Base-by-base conservation (phyloP, 2,329 filamentous ascomycete genomes). In the Fusarium foetens region DNA sequence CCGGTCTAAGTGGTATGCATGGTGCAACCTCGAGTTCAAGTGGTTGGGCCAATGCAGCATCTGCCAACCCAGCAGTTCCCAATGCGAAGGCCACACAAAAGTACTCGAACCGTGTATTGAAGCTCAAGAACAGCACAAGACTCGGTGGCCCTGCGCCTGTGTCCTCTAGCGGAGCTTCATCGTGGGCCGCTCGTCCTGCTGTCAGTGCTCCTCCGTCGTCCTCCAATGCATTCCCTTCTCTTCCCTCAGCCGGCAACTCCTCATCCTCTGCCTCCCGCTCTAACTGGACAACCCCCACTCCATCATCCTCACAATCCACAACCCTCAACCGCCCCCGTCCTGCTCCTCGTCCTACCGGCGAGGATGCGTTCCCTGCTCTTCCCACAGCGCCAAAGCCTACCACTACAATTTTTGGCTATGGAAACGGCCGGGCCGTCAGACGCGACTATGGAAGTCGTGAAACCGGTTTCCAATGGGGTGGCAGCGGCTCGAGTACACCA, bases 311-410 rank as follows among this genome's bases (percentile, higher is more conserved):
- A 77, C 83, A 73, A 36, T 68, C 76, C 14, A 66, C 76, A 23
- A 51, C 70, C 58, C 51, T 66, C 58, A 71, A 70, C 61, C 72
- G 63, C n/a, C 64, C 39, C 38, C 70, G 62, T 31, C 76, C 60
- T 21, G 52, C 66, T n/a, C 69, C 69, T 38, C 75, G 72, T 38
- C 67, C 76, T 31, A 78, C 77, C 35, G 81, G 80, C 51, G 82
- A 83, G 48, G 92, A 95, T 70, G 90, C 91, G 0, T 98, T 98
- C 81, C 95, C 95, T 0, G 91, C 94, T 3, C 86, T 98, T 2
- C 95, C 95, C 0, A 86, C 90, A 0, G 94, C 94, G 3, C 88
- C 93, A 1, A 98, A 91, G 76, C 88, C 88, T 6, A 84, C 84
- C 45, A 90, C 88, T 3, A 89, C 88, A 1, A 89, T 91, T 48